Conservation (phyloP, 257 asterid genomes). For the Scutellaria galericulata region DNA sequence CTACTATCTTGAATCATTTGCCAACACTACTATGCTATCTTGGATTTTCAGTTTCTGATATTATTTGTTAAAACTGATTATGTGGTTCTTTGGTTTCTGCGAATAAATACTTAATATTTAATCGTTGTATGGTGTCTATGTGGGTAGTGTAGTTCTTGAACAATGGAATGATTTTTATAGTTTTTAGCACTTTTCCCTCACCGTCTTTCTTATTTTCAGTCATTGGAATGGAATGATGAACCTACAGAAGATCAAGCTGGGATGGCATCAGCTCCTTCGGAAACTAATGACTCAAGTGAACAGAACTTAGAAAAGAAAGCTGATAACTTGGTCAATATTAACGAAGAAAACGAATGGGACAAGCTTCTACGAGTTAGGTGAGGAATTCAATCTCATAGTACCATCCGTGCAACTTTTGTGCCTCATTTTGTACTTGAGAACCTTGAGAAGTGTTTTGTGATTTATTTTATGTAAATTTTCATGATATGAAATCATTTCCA, state of each 20-base stretch:
- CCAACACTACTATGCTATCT: neutral
- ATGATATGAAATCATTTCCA: neutral
- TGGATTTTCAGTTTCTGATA: neutral
- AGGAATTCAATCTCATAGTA: conserved; percentile 30
- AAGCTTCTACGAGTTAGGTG: conserved; percentile 93
- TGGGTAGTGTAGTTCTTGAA: neutral
- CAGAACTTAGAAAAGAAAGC: conserved; percentile 65
- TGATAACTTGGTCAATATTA: conserved; percentile 47
- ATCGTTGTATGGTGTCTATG: conserved; percentile 9
- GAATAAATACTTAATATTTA: conserved; percentile 2
- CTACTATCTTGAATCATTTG: conserved; percentile 3
- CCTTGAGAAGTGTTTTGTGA: conserved; percentile 16
- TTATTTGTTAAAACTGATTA: conserved; percentile 4
- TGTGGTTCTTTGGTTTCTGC: neutral
- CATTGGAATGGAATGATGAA: conserved; percentile 92
- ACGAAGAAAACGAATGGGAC: conserved; percentile 96
- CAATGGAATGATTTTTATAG: neutral
- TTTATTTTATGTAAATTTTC: conserved; percentile 8
- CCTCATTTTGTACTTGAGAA: conserved; percentile 14
- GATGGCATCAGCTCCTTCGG: conserved; percentile 46
- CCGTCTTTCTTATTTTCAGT: conserved; percentile 45
- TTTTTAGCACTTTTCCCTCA: conserved; percentile 14
- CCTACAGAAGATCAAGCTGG: conserved; percentile 74
- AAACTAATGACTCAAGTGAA: conserved; percentile 51
- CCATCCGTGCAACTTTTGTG: conserved; percentile 20